Evolutionary conservation across 2,329 filamentous ascomycete species (phyloP).

Genomic region (Dothistroma septosporum): DNA sequence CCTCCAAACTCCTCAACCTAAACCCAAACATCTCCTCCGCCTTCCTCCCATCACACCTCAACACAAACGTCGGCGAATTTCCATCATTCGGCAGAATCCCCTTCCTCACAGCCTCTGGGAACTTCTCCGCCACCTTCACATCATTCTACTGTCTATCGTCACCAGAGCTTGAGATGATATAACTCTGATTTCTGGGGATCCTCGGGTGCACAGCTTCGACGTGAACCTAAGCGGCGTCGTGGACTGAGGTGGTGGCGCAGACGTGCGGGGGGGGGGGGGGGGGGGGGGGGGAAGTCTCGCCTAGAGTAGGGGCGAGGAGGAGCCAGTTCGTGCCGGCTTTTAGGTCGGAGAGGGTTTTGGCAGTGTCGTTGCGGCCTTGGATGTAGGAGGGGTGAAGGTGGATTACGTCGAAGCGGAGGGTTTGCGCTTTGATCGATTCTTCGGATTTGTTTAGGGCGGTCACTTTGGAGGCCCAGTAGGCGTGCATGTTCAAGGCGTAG

Average conservation of each 20-base stretch:
- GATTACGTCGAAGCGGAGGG: conserved; percentile 31
- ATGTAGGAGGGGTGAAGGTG: conserved; percentile 31
- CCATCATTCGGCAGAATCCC: conserved; percentile 13
- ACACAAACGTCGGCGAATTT: neutral
- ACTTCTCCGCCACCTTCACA: conserved; percentile 16
- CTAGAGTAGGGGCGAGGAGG: conserved; percentile 19
- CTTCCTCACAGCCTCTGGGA: conserved; percentile 14
- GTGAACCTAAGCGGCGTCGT: conserved; percentile 34
- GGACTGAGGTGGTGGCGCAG: conserved; percentile 4
- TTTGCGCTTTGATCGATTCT: conserved; percentile 23
- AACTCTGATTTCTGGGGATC: conserved; percentile 21
- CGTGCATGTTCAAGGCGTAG: conserved; percentile 18
- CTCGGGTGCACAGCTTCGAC: conserved; percentile 27
- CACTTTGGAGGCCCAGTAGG: conserved; percentile 30
- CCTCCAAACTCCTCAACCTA: conserved; percentile 15
- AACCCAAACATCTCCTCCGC: conserved; percentile 21
- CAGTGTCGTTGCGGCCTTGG: conserved; percentile 31
- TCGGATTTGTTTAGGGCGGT: conserved; percentile 23
- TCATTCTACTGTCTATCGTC: conserved; percentile 21
- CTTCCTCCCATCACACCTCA: conserved; percentile 13
- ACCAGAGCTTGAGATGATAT: conserved; percentile 16
- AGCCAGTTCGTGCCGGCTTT: conserved; percentile 25
- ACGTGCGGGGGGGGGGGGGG: neutral
- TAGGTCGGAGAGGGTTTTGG: conserved; percentile 18
- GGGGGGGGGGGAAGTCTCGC: conserved; percentile 7